Base-by-base conservation (phyloP, 1,284 basidiomycete genomes). In the Athelia psychrophila region DNA sequence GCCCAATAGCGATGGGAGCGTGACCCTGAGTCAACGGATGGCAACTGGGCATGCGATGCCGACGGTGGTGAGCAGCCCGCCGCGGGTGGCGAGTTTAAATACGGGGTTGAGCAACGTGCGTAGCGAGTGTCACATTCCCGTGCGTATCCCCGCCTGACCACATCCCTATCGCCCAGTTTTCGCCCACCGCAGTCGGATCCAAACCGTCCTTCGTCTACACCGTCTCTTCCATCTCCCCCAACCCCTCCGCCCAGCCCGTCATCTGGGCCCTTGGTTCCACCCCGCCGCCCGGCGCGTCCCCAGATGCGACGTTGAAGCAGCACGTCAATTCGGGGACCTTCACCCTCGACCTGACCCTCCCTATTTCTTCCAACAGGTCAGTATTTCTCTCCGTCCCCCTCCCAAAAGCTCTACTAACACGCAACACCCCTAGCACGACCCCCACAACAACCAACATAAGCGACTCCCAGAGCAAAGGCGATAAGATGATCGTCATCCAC, bases 11-110 rank as follows among this genome's bases (percentile, higher is more conserved):
- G 76, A 81, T 55, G 77, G 77, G 6, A 66, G 72, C 2, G 69
- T 83, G 40, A 83, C 81, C 10, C 65, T 87, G 23, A 84, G 82
- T 13, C 84, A 88, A 61, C 75, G 85, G 27, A 64, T 64, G 22
- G 78, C 85, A 0, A 51, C 68, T 2, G 57, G 58, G 3, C 66
- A 81, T 48, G 61, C 67, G 0, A 70, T 75, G 71, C 86, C 85
- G 1, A 74, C 62, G 19, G 72, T 81, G 20, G 78, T 74, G 44
- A 49, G 66, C 15, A 71, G 66, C 54, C 83, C 83, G n/a, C 69
- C 78, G 0, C 64, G 78, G 24, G 58, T 68, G 3, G 83, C 83
- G 12, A 71, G 72, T 2, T 52, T 77, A 5, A 57, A 64, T 2
- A 57, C 66, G 4, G 56, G 63, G 19, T 58, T 68, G 2, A 79